Evolutionary conservation across 139 green algal genomes (phyloP), one percentile per base, ranked within the genome.

Genomic region (Chlorokybus atmophyticus): DNA sequence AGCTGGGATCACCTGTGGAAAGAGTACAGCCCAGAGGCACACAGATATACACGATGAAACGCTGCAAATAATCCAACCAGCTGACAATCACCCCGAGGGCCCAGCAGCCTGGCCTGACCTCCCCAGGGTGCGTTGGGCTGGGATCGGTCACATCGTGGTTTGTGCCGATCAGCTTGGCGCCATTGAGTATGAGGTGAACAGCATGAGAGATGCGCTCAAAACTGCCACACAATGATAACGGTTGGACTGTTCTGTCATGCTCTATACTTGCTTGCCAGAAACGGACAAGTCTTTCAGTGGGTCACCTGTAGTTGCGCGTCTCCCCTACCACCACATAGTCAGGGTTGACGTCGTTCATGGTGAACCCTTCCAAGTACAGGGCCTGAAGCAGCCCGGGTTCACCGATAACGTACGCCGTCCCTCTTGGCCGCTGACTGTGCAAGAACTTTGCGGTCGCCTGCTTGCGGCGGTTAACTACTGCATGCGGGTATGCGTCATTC

Each of bases 301-400:
- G 14, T 44, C 38, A 44, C 23, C 27, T 55, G 48, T 55, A 55
- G 48, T 40, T 55, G 14, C 48, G 48, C 23, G 48, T 55, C 48
- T 55, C 48, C 14, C 48, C 48, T 17, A 55, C 48, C 48, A 55
- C 48, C 48, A 55, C 48, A 17, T 55, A 55, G 25, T 55, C 48
- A 10, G 48, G 48, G 48, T 40, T 55, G 14, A 55, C 48, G 27
- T 55, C 48, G 48, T 55, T 55, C 48, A 55, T 40, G 10, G 48
- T 40, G 25, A 40, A 55, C 14, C 48, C 48, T 14, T n/a, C 48
- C 14, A 14, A 40, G 17, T 55, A 55, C 23, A 55, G 48, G 48
- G 48, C 48, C 38, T 44, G 38, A 23, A 44, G 14, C 48, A 55
- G 14, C 17, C 48, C 48, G 27, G 48, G 48, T 10, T 55, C 48